Conservation (phyloP, 2,329 filamentous ascomycete genomes). For the Alternaria metachromatica region DNA sequence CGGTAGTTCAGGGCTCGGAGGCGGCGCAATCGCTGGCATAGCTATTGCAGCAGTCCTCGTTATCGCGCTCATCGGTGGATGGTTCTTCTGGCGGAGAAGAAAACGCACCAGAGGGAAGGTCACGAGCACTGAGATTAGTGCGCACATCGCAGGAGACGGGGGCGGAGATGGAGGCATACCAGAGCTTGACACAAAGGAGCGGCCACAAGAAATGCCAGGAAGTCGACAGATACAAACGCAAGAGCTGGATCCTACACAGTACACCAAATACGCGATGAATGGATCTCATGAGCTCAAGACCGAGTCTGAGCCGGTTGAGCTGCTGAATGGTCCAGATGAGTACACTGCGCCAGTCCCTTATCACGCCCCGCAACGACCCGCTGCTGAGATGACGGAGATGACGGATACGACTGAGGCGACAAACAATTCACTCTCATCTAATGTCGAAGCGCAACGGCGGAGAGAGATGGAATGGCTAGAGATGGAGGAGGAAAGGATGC, state of each 20-base stretch:
- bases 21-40: background rate
- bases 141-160: background rate
- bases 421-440: background rate
- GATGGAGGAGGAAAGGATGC: constrained; percentile 8
- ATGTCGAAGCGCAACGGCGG: constrained; percentile 7
- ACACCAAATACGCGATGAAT: background rate
- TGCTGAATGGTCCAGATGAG: background rate
- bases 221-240: rapidly evolving
- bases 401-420: background rate
- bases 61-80: background rate
- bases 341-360: background rate
- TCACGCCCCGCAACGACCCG: background rate
- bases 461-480: constrained; percentile 16
- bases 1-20: background rate
- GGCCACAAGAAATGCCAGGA: background rate
- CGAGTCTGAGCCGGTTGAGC: background rate
- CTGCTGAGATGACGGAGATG: background rate
- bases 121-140: background rate
- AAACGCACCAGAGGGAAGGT: background rate
- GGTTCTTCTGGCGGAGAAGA: background rate
- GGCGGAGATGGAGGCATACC: background rate
- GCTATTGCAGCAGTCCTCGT: background rate
- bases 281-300: background rate
- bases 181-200: background rate
- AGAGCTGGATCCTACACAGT: background rate